Base-by-base conservation (phyloP, 1,139 yeast genomes). In the Taiozyma sp. region DNA sequence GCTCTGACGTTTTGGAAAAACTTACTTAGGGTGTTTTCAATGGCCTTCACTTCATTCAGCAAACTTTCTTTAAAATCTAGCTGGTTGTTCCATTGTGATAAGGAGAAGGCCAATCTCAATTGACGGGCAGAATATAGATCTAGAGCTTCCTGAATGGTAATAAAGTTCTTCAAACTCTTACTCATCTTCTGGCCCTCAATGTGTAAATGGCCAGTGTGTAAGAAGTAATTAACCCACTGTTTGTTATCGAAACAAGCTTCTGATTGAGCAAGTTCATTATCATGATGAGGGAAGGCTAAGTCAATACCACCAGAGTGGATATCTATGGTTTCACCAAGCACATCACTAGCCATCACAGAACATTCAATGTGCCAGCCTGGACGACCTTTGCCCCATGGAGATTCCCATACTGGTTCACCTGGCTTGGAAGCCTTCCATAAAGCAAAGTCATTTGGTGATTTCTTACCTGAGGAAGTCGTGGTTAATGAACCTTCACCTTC, bases 341-440 rank as follows among this genome's bases (percentile, higher is more conserved):
- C 79, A 62, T 91, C 96, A 49, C 93, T 80, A 1, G 99, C 99
- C 99, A 93, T 93, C 16, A 93, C 99, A 8, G 98, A 91, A 76
- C 99, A 93, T 71, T 93, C 99, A 69, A 93, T 93, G 68, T 93
- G 99, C 99, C 99, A 93, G 2, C 99, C 99, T 4, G 99, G 99
- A 68, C 99, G 86, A 47, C 99, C 99, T 54, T 78, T 76, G 38
- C 99, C 99, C 98, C 98, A 93, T 42, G 95, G 92, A 3, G 97
- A 89, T 3, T 78, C 79, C 98, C 99, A 93, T 45, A 83, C 80
- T 22, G 99, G 99, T 72, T 93, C 99, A 61, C 99, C 99, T 1
- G 96, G 93, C 67, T 93, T 93, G 16, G 96, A 87, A 2, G 93
- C 84, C 68, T 93, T 93, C 99, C 99, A 93, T 43, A 93, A 76